Conservation (phyloP, 1,284 basidiomycete species). For the Amylostereum areolatum region DNA sequence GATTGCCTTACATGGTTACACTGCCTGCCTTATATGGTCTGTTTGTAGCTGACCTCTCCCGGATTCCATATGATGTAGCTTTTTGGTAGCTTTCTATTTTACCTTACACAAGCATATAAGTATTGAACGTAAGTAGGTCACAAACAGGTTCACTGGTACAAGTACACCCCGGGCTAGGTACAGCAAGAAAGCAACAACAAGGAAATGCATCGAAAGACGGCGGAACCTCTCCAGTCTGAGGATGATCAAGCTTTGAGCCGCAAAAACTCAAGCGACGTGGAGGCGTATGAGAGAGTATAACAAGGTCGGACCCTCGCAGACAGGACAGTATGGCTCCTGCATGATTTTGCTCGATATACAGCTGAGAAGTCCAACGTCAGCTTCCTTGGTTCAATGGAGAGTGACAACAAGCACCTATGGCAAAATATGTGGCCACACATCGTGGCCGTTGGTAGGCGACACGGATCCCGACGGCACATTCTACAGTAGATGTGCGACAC, state of each 20-base stretch:
- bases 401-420: slow-evolving; percentile 31
- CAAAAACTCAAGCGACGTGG: slow-evolving; percentile 6
- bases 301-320: slow-evolving; percentile 10
- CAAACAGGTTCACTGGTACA: no score
- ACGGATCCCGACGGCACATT: slow-evolving; percentile 13
- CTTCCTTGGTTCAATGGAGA: background rate
- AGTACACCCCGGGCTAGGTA: background rate
- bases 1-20: no score
- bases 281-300: slow-evolving; percentile 13
- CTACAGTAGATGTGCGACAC: slow-evolving; percentile 15
- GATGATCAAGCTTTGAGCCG: no score
- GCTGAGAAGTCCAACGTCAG: slow-evolving; percentile 1
- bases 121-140: background rate
- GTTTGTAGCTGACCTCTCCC: no score
- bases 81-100: no score
- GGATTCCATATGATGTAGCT: no score
- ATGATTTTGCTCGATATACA: slow-evolving; percentile 13
- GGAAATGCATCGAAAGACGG: background rate
- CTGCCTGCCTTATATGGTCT: no score
- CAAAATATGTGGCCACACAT: slow-evolving; percentile 57
- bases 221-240: no score
- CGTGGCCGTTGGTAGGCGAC: slow-evolving; percentile 12
- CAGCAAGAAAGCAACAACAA: background rate
- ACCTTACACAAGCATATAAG: no score
- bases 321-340: slow-evolving; percentile 10